Conservation (phyloP, 495 filamentous ascomycete genomes). For the Penicillium cosmopolitanum region DNA sequence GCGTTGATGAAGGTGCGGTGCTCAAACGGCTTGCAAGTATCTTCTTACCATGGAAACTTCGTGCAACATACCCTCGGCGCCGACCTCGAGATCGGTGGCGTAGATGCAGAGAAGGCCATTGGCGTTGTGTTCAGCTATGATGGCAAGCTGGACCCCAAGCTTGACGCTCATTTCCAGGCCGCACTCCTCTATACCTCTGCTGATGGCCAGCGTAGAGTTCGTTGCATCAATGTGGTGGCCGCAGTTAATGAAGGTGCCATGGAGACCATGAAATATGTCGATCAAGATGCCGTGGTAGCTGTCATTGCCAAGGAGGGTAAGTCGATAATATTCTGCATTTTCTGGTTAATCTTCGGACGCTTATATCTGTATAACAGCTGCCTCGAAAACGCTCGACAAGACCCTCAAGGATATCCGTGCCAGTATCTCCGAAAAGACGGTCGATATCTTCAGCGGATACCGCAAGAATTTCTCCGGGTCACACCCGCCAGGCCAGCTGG, state of each 20-base stretch:
- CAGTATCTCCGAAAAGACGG: conserved; percentile 84
- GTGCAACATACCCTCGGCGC: conserved; percentile 92
- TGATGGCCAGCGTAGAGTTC: conserved; percentile 83
- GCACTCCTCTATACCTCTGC: conserved; percentile 94
- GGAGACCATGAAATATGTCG: conserved; percentile 87
- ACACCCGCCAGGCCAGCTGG: conserved; percentile 89
- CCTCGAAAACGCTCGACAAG: conserved; percentile 77
- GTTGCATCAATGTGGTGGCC: conserved; percentile 91
- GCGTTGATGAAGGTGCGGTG: conserved; percentile 98
- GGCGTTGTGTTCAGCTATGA: conserved; percentile 94
- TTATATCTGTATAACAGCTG: conserved; percentile 49
- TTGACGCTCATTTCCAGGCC: conserved; percentile 97
- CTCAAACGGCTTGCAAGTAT: conserved; percentile 93
- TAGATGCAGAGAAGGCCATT: conserved; percentile 93
- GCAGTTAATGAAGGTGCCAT: conserved; percentile 81
- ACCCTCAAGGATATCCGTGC: conserved; percentile 87
- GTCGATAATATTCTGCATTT: conserved; percentile 18
- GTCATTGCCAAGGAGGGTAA: conserved; percentile 86
- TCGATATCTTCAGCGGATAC: conserved; percentile 92
- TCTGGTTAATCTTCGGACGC: conserved; percentile 2
- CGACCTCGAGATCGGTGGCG: conserved; percentile 90
- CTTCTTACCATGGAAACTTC: conserved; percentile 94
- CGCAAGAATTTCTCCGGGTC: conserved; percentile 85
- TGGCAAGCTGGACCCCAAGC: conserved; percentile 92
- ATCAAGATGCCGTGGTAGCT: conserved; percentile 89